Evolutionary conservation across 768 basidiomycete genomes (phyloP), one percentile per base, ranked within the genome.

Genomic region (Phanerochaete carnosa): DNA sequence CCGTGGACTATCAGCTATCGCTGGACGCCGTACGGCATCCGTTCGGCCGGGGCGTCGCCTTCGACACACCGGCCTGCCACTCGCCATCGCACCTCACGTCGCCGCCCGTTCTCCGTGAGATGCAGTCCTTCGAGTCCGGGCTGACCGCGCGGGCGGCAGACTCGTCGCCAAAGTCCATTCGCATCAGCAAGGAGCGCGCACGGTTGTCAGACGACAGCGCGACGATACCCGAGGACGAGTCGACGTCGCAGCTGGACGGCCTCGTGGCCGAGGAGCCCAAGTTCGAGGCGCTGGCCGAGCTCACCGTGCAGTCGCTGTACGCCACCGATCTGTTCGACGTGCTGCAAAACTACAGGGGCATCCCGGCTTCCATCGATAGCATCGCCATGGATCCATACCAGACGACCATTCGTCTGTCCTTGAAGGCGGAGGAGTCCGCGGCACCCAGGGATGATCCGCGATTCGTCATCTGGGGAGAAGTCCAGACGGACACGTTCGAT

Each of bases 381-480:
- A 75, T 92, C 26, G 79, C 82, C 6, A 74, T 80, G 0, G 84
- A 83, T 45, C 75, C 79, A 6, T 78, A 78, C 11, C 83, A 82
- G 46, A 85, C 86, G 32, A 85, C 86, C 2, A 88, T 91, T 29
- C 87, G 84, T 70, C 77, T 94, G 69, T 89, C 88, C 1, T 71
- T 91, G 15, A 80, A 83, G 26, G 71, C 83, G 0, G 87, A 90
- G 35, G 84, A 88, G 58, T 83, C 80, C 29, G 85, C 87, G 15
- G 83, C 88, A 0, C 92, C 92, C 7, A 83, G 87, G 15, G 89
- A 95, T 64, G 94, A 97, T 65, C 93, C 94, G 16, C 83, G 94
- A 0, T 95, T 95, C 69, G 92, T 94, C 37, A 86, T 96, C 8
- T 97, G 94, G 94, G 94, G 92, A 28, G 84, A 87, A 65, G 74